Evolutionary conservation across 345 rosid genomes (phyloP).

Genomic region (Pseudoturritis turrita): DNA sequence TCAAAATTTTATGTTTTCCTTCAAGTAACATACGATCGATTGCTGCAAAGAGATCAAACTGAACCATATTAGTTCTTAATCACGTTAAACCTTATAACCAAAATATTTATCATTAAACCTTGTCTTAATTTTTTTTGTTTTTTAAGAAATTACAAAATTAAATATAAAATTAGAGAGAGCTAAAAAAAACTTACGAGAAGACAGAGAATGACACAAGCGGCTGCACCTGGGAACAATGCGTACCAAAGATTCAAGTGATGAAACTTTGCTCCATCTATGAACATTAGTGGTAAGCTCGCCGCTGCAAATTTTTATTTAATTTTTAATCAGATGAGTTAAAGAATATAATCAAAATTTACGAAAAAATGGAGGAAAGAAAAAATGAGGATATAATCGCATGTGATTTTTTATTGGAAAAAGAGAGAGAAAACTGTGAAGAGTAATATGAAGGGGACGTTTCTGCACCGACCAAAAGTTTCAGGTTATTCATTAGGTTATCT

Average conservation of each 20-base stretch:
- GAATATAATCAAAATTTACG: background rate
- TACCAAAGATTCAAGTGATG: constrained; percentile 71
- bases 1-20: constrained; percentile 68
- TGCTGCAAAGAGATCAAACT: constrained; percentile 53
- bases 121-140: no score
- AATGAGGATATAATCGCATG: background rate
- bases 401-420: background rate
- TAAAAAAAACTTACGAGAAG: constrained; percentile 47
- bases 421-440: background rate
- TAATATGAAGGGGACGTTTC: background rate
- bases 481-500: background rate
- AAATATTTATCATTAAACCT: background rate
- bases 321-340: background rate
- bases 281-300: constrained; percentile 86
- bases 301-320: constrained; percentile 36
- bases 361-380: background rate
- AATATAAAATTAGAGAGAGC: background rate
- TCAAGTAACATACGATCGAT: constrained; percentile 68
- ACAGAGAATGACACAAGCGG: constrained; percentile 77
- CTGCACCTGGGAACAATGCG: constrained; percentile 82
- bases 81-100: background rate
- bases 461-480: background rate
- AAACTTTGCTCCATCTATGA: constrained; percentile 81
- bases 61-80: background rate
- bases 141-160: background rate